These are phyloP conservation scores for Ogataea philodendri DNA, from an alignment of 805 yeast genomes.

Conservation along the genomic window DNA sequence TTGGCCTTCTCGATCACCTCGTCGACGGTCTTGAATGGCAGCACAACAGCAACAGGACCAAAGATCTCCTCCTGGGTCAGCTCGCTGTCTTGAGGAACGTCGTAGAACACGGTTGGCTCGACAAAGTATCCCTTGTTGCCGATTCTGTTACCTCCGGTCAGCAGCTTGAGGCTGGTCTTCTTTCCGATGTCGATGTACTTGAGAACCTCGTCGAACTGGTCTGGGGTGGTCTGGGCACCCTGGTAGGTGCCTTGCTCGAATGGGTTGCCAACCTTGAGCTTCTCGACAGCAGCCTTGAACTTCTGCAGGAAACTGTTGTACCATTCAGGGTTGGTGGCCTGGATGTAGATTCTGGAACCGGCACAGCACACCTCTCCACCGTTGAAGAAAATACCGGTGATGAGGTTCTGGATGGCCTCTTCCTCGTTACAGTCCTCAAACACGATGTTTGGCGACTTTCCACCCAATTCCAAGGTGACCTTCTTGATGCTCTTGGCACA, in stretches of 20 bases:
- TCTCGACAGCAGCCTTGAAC: conserved; percentile 48
- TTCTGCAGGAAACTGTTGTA: conserved; percentile 64
- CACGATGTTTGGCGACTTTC: conserved; percentile 85
- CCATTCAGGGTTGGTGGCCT: conserved; percentile 50
- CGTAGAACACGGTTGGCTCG: conserved; percentile 83
- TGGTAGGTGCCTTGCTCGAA: conserved; percentile 67
- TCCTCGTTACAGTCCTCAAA: conserved; percentile 71
- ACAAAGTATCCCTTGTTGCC: conserved; percentile 71
- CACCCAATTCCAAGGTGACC: conserved; percentile 82
- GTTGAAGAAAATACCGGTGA: conserved; percentile 79
- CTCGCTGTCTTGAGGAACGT: conserved; percentile 68
- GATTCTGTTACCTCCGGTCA: conserved; percentile 78
- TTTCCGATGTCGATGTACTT: conserved; percentile 63
- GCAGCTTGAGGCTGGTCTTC: conserved; percentile 63
- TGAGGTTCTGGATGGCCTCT: conserved; percentile 62
- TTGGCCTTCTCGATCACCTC: conserved; percentile 76
- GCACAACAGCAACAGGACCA: conserved; percentile 81
- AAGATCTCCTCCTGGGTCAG: conserved; percentile 89
- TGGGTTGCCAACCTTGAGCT: conserved; percentile 72
- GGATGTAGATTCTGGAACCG: conserved; percentile 83
- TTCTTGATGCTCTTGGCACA: conserved; percentile 77
- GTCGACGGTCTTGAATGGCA: conserved; percentile 68
- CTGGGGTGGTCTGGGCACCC: conserved; percentile 73
- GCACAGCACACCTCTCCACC: conserved; percentile 95
- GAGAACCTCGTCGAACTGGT: conserved; percentile 64